Evolutionary conservation across 345 rosid genomes (phyloP), one percentile per base, ranked within the genome.

Genomic region (Luvunga scandens): DNA sequence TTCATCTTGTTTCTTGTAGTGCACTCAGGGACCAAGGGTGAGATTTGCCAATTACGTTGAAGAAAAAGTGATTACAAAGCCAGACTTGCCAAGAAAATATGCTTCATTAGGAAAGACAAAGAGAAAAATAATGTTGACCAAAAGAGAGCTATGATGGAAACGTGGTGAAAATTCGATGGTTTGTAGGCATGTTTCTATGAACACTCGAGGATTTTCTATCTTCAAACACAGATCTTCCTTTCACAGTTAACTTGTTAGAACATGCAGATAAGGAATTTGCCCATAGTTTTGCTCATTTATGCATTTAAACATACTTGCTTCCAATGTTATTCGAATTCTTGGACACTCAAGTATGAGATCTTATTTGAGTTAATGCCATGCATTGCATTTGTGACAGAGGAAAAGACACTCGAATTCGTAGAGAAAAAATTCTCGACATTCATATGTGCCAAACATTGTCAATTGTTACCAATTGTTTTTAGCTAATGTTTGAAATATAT

Each of bases 11-110:
- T 75, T 77, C 55, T 31, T 67, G 71, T 82, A 93, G 95, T 75
- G 82, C 77, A 86, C 81, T 66, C 86, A 85, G 76, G 77, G 88
- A 72, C 91, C 94, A 53, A 85, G 85, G 61, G 95, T 91, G 72
- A 91, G 83, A 63, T 91, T 91, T 68, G 84, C 91, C 68, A 80
- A 80, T 66, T 69, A 78, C 28, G 75, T 87, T 19, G 81, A 89
- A 75, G 83, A 84, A 77, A 88, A 76, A 77, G 72, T 76, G 9
- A 80, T 86, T 70, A 34, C 87, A 24, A 14, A 16, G 22, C 25
- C 71, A n/a, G 53, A 72, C 28, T 72, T 55, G 22, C 75, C 57
- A 50, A 83, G 53, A 38, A 30, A 55, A 71, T 73, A 63, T 69
- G 9, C 38, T 8, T 8, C 14, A 57, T 38, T 14, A 33, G 42